Evolutionary conservation across 352 stramenopile species (phyloP).

Genomic region (Globisporangium radiosum): DNA sequence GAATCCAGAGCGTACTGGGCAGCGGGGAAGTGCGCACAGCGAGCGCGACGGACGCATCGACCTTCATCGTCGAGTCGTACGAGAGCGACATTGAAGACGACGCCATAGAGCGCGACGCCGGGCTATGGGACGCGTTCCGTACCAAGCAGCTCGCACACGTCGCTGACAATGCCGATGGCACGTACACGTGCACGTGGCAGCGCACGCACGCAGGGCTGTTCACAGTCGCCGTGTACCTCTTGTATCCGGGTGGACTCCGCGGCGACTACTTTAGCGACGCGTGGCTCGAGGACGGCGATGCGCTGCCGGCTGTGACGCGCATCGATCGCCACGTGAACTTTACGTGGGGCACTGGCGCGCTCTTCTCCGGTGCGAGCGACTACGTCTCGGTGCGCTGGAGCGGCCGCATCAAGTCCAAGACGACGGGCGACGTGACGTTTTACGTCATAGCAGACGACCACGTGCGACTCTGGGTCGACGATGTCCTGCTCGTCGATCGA

Average conservation of each 20-base stretch:
- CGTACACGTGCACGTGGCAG: constrained; percentile 43
- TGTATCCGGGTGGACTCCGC: constrained; percentile 49
- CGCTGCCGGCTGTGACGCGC: constrained; percentile 23
- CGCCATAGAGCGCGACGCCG: background rate
- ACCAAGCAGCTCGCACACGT: constrained; percentile 17
- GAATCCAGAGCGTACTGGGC: constrained; percentile 49
- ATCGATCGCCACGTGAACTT: constrained; percentile 72
- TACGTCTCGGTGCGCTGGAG: constrained; percentile 64
- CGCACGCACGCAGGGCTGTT: constrained; percentile 38
- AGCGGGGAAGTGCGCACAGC: constrained; percentile 18
- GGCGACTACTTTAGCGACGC: constrained; percentile 65
- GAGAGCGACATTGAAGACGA: constrained; percentile 8
- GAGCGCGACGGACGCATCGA: constrained; percentile 11
- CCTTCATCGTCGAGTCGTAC: constrained; percentile 40
- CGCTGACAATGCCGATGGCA: constrained; percentile 23
- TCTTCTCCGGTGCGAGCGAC: constrained; percentile 42
- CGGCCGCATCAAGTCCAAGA: constrained; percentile 51
- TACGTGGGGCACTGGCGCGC: constrained; percentile 43
- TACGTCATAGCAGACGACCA: constrained; percentile 42
- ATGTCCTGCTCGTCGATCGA: constrained; percentile 52
- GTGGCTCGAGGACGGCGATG: constrained; percentile 33
- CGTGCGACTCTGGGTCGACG: constrained; percentile 55
- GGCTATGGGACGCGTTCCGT: constrained; percentile 13
- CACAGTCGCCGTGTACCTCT: constrained; percentile 42
- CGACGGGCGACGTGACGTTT: constrained; percentile 30